These are phyloP conservation scores for Citropsis articulata DNA, from an alignment of 345 rosid genomes.

Conservation along the genomic window DNA sequence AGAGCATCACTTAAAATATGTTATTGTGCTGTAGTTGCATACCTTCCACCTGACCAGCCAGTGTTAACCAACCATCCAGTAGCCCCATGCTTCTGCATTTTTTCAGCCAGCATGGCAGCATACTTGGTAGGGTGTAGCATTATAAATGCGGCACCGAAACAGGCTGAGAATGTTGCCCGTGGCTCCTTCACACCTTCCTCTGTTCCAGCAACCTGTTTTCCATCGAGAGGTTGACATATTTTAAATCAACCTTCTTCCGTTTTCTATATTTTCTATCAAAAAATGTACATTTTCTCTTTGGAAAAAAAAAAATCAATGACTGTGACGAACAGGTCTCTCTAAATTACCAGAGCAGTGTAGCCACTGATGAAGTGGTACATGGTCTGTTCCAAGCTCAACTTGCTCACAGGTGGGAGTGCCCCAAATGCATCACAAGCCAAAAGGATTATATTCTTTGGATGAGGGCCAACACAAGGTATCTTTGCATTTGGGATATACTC, in stretches of 20 bases:
- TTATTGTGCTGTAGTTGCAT: neutral
- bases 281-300: neutral
- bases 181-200: conserved; percentile 95
- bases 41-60: conserved; percentile 98
- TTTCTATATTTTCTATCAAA: neutral
- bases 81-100: conserved; percentile 86
- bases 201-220: conserved; percentile 77
- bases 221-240: neutral
- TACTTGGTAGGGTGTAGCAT: conserved; percentile 94
- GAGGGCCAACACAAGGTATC: conserved; percentile 87
- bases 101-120: conserved; percentile 91
- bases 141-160: conserved; percentile 95
- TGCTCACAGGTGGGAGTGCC: conserved; percentile 98
- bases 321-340: neutral
- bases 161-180: conserved; percentile 84
- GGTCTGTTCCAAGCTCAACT: conserved; percentile 80
- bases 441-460: conserved; percentile 85
- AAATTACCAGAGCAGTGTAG: conserved; percentile 83
- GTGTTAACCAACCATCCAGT: conserved; percentile 97
- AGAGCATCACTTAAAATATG: neutral
- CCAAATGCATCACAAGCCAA: conserved; percentile 95
- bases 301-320: neutral
- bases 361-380: conserved; percentile 99
- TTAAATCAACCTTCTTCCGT: neutral
- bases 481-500: conserved; percentile 90